A percentile compares a stretch with the other conserved stretches of the same genome.
phyloP scores from a whole-genome alignment of 495 filamentous ascomycete species.

The Hypoxylon trugodes region DNA sequence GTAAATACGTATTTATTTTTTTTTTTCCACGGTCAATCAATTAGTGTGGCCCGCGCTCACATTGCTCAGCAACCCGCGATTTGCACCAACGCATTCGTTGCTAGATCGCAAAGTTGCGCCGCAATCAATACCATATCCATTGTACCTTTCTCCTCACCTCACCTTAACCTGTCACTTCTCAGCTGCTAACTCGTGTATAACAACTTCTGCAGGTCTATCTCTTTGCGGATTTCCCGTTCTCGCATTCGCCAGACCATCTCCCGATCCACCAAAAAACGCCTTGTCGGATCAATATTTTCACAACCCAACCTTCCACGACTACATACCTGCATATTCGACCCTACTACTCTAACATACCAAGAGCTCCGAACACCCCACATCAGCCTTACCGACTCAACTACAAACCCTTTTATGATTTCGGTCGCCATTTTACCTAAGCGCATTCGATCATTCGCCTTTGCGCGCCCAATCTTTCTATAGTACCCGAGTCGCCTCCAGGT shows the following conservation, averaged over 20 bases:
- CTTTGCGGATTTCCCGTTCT: constrained; percentile 3
- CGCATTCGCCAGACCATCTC: constrained; percentile 12
- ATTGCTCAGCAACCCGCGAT: background rate
- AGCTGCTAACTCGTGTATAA: constrained; percentile 16
- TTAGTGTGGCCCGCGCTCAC: background rate
- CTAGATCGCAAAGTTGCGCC: constrained; percentile 13
- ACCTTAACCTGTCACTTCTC: background rate
- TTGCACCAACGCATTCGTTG: background rate
- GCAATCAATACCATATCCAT: background rate
- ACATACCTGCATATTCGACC: too few species aligned
- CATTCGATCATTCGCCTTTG: background rate
- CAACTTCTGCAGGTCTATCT: constrained; percentile 20
- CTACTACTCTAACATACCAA: constrained; percentile 2
- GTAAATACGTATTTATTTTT: too few species aligned
- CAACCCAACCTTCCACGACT: constrained; percentile 15
- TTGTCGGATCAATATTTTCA: constrained; percentile 19
- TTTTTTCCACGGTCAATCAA: constrained; percentile 2
- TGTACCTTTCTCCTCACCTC: too few species aligned
- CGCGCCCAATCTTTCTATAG: background rate
- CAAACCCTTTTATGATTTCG: constrained; percentile 12
- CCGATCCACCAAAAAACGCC: constrained; percentile 17
- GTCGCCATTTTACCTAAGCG: constrained; percentile 8
- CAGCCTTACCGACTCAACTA: constrained; percentile 24
- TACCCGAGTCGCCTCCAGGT: background rate
- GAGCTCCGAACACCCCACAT: constrained; percentile 10